These are phyloP conservation scores for Psilocybe subaeruginosa DNA, from an alignment of 768 basidiomycete genomes.

Conservation along the genomic window DNA sequence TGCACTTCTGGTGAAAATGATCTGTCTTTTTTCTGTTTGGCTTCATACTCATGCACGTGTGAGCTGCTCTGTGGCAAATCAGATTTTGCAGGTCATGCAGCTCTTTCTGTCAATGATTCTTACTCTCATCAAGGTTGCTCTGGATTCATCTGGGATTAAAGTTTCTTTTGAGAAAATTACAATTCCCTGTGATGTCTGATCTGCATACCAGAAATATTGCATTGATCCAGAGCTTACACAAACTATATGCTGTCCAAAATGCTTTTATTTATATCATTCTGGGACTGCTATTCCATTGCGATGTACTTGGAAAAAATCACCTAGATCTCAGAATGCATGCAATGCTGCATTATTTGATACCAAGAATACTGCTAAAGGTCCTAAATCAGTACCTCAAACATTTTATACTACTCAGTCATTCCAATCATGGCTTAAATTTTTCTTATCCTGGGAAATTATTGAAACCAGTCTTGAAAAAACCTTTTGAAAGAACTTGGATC, in stretches of 20 bases:
- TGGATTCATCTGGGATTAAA: conserved; percentile 13
- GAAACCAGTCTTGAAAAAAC: conserved; percentile 19
- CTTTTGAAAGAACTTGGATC: conserved; percentile 8
- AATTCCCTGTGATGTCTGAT: conserved; percentile 27
- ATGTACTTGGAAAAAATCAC: conserved; percentile 22
- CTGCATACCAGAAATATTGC: conserved; percentile 14
- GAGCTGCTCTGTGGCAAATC: conserved; percentile 22
- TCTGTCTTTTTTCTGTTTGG: conserved; percentile 23
- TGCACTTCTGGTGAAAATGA: too few relatives aligned
- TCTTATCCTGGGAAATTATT: conserved; percentile 26
- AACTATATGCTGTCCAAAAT: conserved; percentile 29
- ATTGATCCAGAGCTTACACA: background rate
- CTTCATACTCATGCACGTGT: conserved; percentile 22
- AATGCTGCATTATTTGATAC: conserved; percentile 21
- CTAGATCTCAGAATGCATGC: conserved; percentile 18
- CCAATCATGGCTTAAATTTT: conserved; percentile 30
- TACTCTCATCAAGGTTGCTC: conserved; percentile 11
- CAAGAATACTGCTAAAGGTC: conserved; percentile 15
- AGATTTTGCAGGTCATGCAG: conserved; percentile 20
- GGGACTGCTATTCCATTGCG: conserved; percentile 9
- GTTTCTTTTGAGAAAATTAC: conserved; percentile 6
- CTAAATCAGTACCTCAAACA: background rate
- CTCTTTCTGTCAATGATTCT: conserved; percentile 19
- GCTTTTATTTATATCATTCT: conserved; percentile 20
- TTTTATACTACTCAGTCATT: conserved; percentile 28